Evolutionary conservation across 2,329 filamentous ascomycete genomes (phyloP).

Genomic region (Lecanicillium sp.): DNA sequence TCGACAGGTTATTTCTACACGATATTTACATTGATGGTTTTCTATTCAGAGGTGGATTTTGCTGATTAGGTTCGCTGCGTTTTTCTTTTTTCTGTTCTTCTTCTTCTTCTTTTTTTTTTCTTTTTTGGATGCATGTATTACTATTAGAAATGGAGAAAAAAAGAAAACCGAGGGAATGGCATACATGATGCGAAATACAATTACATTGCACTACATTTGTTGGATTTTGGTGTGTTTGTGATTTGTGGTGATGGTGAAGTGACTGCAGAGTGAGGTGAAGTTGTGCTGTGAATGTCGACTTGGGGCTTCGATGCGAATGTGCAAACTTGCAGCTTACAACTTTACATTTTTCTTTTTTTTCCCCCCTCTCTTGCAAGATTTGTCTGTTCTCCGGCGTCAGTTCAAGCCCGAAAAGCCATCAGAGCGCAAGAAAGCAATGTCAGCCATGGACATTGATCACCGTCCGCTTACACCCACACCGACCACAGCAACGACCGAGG

Average conservation of each 20-base stretch:
- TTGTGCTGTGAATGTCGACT: background rate
- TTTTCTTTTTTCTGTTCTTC: background rate
- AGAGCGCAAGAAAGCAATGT: background rate
- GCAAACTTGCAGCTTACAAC: too few species aligned
- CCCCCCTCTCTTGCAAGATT: background rate
- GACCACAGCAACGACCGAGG: background rate
- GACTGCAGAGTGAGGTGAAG: background rate
- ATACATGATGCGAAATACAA: background rate
- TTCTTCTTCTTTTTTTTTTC: background rate
- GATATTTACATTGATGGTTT: too few species aligned
- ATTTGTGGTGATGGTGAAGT: background rate
- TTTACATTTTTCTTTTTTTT: background rate
- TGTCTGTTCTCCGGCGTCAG: background rate
- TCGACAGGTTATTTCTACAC: too few species aligned
- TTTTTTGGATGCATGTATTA: slow-evolving; percentile 11
- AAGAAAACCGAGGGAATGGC: background rate
- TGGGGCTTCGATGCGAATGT: too few species aligned
- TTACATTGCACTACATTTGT: background rate
- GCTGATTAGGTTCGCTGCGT: background rate
- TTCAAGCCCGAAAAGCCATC: too few species aligned
- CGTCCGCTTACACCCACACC: background rate
- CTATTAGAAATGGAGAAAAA: slow-evolving; percentile 3
- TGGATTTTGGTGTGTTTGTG: too few species aligned
- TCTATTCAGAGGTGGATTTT: background rate
- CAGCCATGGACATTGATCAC: background rate